A percentile compares a stretch with the other conserved stretches of the same genome.
Conservation (phyloP, 164 flowering plant species). For the Stephania japonica region DNA sequence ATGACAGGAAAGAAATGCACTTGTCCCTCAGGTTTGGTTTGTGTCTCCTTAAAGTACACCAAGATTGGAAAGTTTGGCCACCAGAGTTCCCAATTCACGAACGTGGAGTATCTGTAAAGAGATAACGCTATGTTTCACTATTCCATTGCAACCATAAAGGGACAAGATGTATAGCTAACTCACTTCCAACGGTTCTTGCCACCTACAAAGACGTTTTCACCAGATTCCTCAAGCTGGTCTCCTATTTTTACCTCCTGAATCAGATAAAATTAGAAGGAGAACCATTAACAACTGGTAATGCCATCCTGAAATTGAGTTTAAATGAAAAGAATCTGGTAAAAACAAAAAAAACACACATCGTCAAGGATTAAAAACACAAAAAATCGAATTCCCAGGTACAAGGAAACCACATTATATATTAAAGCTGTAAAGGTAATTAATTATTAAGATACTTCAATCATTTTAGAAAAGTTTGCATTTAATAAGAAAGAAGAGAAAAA, state of each 20-base stretch:
- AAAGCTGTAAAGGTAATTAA: too few species aligned
- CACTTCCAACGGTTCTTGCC: slow-evolving; percentile 97
- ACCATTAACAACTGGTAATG: not conserved
- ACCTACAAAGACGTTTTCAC: slow-evolving; percentile 91
- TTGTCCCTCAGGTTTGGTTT: slow-evolving; percentile 96
- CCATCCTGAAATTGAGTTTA: too few species aligned
- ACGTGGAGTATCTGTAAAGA: slow-evolving; percentile 62
- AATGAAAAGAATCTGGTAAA: not conserved
- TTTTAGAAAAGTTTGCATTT: too few species aligned
- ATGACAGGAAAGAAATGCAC: slow-evolving; percentile 91
- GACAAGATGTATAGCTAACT: slow-evolving; percentile 22
- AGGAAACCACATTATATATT: too few species aligned
- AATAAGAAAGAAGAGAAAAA: too few species aligned
- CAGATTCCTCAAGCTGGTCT: slow-evolving; percentile 71
- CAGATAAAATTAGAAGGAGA: not conserved
- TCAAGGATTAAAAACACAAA: too few species aligned
- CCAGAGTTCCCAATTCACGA: slow-evolving; percentile 98
- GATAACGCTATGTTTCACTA: not conserved
- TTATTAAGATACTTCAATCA: too few species aligned
- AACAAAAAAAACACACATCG: too few species aligned
- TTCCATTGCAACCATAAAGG: not conserved
- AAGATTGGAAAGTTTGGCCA: slow-evolving; percentile 90
- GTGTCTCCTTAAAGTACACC: slow-evolving; percentile 90
- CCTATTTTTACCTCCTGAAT: slow-evolving; percentile 86
- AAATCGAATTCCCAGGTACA: too few species aligned